Base-by-base conservation (phyloP, 345 rosid species). In the Viola odorata region DNA sequence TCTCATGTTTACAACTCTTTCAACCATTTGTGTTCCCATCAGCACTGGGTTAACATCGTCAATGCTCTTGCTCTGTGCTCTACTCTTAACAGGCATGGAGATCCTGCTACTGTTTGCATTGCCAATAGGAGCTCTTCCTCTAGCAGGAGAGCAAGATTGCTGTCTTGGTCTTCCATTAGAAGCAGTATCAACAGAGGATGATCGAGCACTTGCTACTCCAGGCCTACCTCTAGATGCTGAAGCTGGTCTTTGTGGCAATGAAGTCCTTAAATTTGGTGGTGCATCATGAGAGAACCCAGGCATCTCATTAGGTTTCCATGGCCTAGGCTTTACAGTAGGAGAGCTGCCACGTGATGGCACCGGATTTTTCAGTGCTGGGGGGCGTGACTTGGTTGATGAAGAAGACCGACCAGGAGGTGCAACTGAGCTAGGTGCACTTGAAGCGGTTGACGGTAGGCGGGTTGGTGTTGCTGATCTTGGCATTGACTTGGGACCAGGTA, bases 361-460 rank as follows among this genome's bases (percentile, higher is more conserved):
- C 39, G 64, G 60, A 66, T 61, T 66, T 57, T 61, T 72, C 55
- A 32, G 36, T 38, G 71, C 44, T 12, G 65, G 9, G 32, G 75
- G 45, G 57, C 40, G 38, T 17, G 71, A 72, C 77, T 73, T 91
- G 4, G 73, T 65, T 60, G 79, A 81, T 0, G 84, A 83, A 40
- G 88, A 75, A 45, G 95, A 82, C 9, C 70, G 60, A 67, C 56
- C 50, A 7, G 62, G 14, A 50, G 86, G 53, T 66, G 80, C 83
- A 57, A 65, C 53, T 39, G n/a, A 16, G 53, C 37, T 14, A 13
- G 57, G 58, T 71, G 58, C 57, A 41, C 48, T 39, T 50, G 50
- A 7, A 54, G 71, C 41, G 7, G 70, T 55, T 14, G 71, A 56
- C 17, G 57, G 44, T 10, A 16, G 66, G 32, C 55, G 70, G 50